Conservation (phyloP, 495 filamentous ascomycete species). For the Penicillium bialowiezense region DNA sequence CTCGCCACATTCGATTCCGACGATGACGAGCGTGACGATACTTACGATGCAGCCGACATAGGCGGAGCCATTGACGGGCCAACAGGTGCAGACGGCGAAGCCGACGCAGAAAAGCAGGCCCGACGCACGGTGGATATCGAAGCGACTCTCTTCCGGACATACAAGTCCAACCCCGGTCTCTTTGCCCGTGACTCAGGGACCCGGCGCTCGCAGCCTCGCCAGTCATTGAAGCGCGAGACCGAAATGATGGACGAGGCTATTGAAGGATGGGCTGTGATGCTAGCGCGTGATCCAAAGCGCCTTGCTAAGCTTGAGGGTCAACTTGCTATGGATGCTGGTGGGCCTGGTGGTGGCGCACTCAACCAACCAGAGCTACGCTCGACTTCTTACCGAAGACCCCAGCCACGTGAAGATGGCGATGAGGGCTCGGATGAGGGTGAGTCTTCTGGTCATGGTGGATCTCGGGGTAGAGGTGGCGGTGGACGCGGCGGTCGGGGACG, state of each 20-base stretch:
- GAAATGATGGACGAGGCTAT: slow-evolving; percentile 92
- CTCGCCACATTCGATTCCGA: slow-evolving; percentile 89
- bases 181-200: slow-evolving; percentile 71
- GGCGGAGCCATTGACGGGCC: slow-evolving; percentile 76
- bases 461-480: slow-evolving; percentile 50
- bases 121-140: slow-evolving; percentile 32
- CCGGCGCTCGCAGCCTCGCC: slow-evolving; percentile 58
- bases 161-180: slow-evolving; percentile 54
- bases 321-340: slow-evolving; percentile 57
- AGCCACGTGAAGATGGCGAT: slow-evolving; percentile 29
- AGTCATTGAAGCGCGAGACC: slow-evolving; percentile 68
- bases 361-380: slow-evolving; percentile 57
- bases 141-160: slow-evolving; percentile 62
- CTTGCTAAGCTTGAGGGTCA: slow-evolving; percentile 63
- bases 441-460: slow-evolving; percentile 40
- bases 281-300: slow-evolving; percentile 65
- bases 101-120: slow-evolving; percentile 31
- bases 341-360: slow-evolving; percentile 20
- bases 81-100: slow-evolving; percentile 37
- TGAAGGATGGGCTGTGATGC: slow-evolving; percentile 91
- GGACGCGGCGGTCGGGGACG: slow-evolving; percentile 48
- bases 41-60: slow-evolving; percentile 88
- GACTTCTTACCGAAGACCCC: slow-evolving; percentile 54
- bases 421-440: slow-evolving; percentile 25
- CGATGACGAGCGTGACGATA: slow-evolving; percentile 96